Conservation (phyloP, 1,284 basidiomycete species). For the Pseudozyma sp. region DNA sequence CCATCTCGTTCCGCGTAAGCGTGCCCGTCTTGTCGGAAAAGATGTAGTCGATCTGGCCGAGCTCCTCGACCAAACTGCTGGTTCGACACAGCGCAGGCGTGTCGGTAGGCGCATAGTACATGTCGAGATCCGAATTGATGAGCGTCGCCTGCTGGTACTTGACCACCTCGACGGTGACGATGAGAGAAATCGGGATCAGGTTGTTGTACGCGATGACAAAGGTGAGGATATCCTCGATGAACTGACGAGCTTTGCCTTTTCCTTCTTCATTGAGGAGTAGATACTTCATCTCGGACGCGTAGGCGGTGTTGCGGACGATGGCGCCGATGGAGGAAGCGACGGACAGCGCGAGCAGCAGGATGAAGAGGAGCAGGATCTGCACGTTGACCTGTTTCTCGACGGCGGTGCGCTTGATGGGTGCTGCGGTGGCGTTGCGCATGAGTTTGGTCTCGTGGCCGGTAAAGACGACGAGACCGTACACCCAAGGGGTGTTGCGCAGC, state of each 20-base stretch:
- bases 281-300: slow-evolving; percentile 59
- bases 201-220: slow-evolving; percentile 99
- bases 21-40: slow-evolving; percentile 99
- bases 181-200: slow-evolving; percentile 97
- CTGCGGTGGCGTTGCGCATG: slow-evolving; percentile 88
- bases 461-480: slow-evolving; percentile 92
- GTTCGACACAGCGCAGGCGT: slow-evolving; percentile 97
- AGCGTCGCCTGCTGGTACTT: slow-evolving; percentile 97
- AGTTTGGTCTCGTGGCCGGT: slow-evolving; percentile 99
- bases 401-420: slow-evolving; percentile 95
- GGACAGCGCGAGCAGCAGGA: slow-evolving; percentile 85
- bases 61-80: slow-evolving; percentile 95
- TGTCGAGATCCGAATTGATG: slow-evolving; percentile 86
- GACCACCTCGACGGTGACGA: slow-evolving; percentile 99
- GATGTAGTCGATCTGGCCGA: slow-evolving; percentile 98
- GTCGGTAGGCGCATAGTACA: slow-evolving; percentile 90
- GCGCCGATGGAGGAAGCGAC: slow-evolving; percentile 91
- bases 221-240: slow-evolving; percentile 85
- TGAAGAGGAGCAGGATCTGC: slow-evolving; percentile 96
- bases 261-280: slow-evolving; percentile 64
- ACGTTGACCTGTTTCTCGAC: slow-evolving; percentile 96
- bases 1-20: slow-evolving; percentile 95
- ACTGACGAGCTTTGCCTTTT: slow-evolving; percentile 66
- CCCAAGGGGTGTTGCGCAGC: slow-evolving; percentile 95
- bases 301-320: slow-evolving; percentile 74